Evolutionary conservation across 2,329 filamentous ascomycete genomes (phyloP).

Genomic region (Drechslerella coelobrocha): DNA sequence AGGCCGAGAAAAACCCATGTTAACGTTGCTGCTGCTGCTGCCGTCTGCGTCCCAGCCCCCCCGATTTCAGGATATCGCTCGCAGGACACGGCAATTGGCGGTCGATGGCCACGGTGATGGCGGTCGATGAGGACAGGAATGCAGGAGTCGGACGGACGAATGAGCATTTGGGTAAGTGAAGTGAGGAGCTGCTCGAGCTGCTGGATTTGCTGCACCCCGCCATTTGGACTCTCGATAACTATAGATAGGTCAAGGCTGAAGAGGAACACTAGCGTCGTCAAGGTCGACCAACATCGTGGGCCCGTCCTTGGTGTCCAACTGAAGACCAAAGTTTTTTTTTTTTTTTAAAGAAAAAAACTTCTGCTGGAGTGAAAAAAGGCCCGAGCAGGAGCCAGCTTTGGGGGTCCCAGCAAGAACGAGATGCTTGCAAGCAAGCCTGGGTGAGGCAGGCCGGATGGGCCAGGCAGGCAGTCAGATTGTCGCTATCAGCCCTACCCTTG

Average conservation of each 20-base stretch:
- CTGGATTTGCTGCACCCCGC: not conserved
- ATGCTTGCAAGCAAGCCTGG: conserved; percentile 12
- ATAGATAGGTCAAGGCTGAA: conserved; percentile 10
- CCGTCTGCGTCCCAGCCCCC: conserved; percentile 29
- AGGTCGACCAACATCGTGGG: not conserved
- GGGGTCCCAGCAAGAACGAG: conserved; percentile 28
- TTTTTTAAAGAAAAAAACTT: no score
- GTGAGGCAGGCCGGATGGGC: not conserved
- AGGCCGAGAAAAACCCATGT: conserved; percentile 1
- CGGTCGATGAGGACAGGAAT: no score
- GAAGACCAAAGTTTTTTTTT: no score
- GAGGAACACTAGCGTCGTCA: not conserved
- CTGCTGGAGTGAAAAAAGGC: no score
- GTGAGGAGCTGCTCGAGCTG: no score
- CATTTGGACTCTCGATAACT: conserved; percentile 3
- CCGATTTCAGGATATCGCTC: conserved; percentile 1
- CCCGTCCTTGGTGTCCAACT: no score
- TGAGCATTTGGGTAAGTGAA: no score
- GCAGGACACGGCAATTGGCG: not conserved
- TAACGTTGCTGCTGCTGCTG: no score
- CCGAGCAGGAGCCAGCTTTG: no score
- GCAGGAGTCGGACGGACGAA: no score
- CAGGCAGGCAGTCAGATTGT: conserved; percentile 42
- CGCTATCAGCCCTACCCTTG: conserved; percentile 49
- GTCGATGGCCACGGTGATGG: not conserved